A percentile compares a stretch with the other conserved stretches of the same genome.
These are phyloP conservation scores for Huntiella moniliformis DNA, from an alignment of 2,329 filamentous ascomycete genomes.

Conservation along the genomic window DNA sequence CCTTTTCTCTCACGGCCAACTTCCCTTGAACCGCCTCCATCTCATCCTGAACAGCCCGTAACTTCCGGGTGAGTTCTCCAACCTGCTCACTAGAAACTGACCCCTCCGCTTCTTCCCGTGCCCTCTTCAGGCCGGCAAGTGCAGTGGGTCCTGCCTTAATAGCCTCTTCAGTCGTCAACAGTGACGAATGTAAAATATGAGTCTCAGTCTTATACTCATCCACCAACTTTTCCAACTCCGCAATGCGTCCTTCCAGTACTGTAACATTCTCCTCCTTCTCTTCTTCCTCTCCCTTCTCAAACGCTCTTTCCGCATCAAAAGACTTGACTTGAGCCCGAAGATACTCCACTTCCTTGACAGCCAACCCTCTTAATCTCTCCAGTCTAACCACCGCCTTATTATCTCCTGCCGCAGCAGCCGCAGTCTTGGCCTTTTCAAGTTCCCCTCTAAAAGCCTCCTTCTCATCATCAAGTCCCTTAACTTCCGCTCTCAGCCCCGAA, in stretches of 20 bases:
- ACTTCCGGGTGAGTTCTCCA: slow-evolving; percentile 72
- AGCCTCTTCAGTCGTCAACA: slow-evolving; percentile 43
- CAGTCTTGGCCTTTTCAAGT: slow-evolving; percentile 47
- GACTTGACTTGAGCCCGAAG: slow-evolving; percentile 80
- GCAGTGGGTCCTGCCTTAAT: slow-evolving; percentile 18
- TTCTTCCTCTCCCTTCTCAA: slow-evolving; percentile 52
- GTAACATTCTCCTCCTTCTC: slow-evolving; percentile 5
- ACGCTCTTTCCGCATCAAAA: slow-evolving; percentile 72
- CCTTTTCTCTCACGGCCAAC: slow-evolving; percentile 51
- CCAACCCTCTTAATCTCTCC: slow-evolving; percentile 69
- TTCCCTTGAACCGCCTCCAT: slow-evolving; percentile 50
- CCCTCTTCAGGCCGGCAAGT: slow-evolving; percentile 32
- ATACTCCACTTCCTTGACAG: slow-evolving; percentile 85
- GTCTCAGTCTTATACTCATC: slow-evolving; percentile 75
- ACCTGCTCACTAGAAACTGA: slow-evolving; percentile 47
- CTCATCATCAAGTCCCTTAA: slow-evolving; percentile 54
- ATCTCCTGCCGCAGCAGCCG: slow-evolving; percentile 26
- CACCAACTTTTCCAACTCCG: slow-evolving; percentile 68
- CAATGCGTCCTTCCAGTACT: slow-evolving; percentile 39
- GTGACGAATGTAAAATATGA: slow-evolving; percentile 51
- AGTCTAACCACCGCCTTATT: slow-evolving; percentile 58
- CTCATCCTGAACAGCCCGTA: slow-evolving; percentile 66
- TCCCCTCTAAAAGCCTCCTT: slow-evolving; percentile 45
- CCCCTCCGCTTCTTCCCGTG: slow-evolving; percentile 34
- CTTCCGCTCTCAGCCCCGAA: slow-evolving; percentile 54